phyloP scores from a whole-genome alignment of 2,329 filamentous ascomycete species.

The Emericellopsis cladophorae region DNA sequence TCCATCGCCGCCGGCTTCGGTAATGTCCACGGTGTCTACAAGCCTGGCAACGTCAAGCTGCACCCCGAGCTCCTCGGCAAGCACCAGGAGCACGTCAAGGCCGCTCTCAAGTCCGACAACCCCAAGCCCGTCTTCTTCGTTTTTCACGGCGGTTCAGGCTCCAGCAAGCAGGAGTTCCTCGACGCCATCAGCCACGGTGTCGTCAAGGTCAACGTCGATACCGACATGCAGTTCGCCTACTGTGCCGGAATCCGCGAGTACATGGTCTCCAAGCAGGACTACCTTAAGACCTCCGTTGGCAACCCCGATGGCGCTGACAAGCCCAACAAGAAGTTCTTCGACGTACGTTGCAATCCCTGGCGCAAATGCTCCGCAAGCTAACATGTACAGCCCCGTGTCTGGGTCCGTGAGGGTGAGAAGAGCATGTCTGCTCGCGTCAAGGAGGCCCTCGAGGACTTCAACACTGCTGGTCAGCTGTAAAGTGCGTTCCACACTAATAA shows the following conservation, averaged over 20 bases:
- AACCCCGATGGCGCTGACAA: constrained; percentile 95
- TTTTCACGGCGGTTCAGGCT: constrained; percentile 97
- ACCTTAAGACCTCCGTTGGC: constrained; percentile 74
- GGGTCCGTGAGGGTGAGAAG: constrained; percentile 96
- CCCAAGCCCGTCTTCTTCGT: constrained; percentile 97
- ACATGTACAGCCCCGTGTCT: constrained; percentile 60
- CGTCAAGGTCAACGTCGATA: constrained; percentile 99
- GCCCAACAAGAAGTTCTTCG: constrained; percentile 97
- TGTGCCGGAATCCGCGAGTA: constrained; percentile 87
- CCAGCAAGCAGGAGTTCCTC: constrained; percentile 77
- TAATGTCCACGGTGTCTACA: constrained; percentile 98
- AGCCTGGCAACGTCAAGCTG: constrained; percentile 93
- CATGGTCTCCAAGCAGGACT: constrained; percentile 89
- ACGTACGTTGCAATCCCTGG: constrained; percentile 25
- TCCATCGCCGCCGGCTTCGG: constrained; percentile 97
- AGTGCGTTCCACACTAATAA: neutral
- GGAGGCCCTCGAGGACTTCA: constrained; percentile 84
- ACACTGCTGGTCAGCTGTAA: constrained; percentile 31
- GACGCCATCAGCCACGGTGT: constrained; percentile 88
- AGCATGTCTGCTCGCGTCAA: constrained; percentile 76
- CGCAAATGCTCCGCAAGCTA: constrained; percentile 1
- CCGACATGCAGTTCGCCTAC: constrained; percentile 95
- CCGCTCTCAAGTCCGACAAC: constrained; percentile 57
- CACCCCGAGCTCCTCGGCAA: constrained; percentile 92
- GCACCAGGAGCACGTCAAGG: constrained; percentile 87